Base-by-base conservation (phyloP, 257 asterid genomes). In the Solanum infundibuliforme region DNA sequence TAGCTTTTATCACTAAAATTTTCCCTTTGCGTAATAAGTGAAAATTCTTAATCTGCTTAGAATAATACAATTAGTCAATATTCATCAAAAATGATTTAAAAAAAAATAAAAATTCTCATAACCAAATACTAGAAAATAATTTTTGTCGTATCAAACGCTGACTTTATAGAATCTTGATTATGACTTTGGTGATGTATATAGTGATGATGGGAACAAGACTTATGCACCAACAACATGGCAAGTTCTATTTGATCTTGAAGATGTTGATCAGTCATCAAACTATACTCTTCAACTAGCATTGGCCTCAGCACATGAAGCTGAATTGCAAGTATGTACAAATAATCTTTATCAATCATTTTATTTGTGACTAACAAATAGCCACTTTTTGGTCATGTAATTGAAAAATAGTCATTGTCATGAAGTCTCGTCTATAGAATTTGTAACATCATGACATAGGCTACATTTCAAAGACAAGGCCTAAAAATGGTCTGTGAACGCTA, bases 161-260 rank as follows among this genome's bases (percentile, higher is more conserved):
- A 69, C 1, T 25, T 6, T n/a, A 65, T 39, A 11, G 10, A 58
- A 21, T 85, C 12, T 34, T 85, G 62, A n/a, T 12, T 38, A 0
- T 68, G 65, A 27, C 23, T 68, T 66, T 66, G 4, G 1, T 66
- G 20, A 83, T 29, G 5, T 38, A 14, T 83, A 18, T 88, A 96
- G 99, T 90, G 91, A 93, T 27, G 27, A 89, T n/a, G 98, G 94
- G n/a, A 91, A 94, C 87, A 91, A 90, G 88, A 90, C 91, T 1
- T 94, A 93, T 75, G 87, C 90, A 20, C 96, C 98, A 12, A 94
- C 98, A 12, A 95, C 98, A n/a, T 96, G 98, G 99, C 89, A 83
- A 86, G 91, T 96, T 83, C 8, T 89, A 83, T 96, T 96, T 89
- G 90, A 92, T 83, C 92, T 93, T 55, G 79, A 88, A 4, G 75